Percentiles rank a stretch among this genome's conserved stretches.
Conservation (phyloP, 495 filamentous ascomycete species). For the Aspergillus olivimuriae region DNA sequence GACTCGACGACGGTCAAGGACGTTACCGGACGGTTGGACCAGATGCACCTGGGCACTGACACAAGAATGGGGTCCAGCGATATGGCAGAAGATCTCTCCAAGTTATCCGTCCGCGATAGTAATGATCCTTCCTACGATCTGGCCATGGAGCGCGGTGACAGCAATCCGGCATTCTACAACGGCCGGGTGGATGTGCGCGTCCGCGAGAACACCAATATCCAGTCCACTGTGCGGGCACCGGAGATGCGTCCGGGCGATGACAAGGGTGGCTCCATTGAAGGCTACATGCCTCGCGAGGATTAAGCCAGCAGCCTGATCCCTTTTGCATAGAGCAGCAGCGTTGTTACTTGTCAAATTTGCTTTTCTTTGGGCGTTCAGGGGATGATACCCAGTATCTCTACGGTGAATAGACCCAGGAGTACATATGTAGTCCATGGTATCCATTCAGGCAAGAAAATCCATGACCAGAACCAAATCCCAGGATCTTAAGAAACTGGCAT, state of each 20-base stretch:
- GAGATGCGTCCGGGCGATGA: slow-evolving; percentile 30
- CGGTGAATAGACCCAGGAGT: neutral
- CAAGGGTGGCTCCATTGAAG: slow-evolving; percentile 40
- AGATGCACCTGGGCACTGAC: slow-evolving; percentile 18
- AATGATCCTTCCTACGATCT: slow-evolving; percentile 28
- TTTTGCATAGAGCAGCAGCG: neutral
- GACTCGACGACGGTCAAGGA: slow-evolving; percentile 13
- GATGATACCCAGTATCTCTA: neutral
- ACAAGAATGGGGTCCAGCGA: slow-evolving; percentile 6
- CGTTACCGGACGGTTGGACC: slow-evolving; percentile 25
- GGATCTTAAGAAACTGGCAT: no score
- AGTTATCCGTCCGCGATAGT: slow-evolving; percentile 19
- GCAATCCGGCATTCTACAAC: slow-evolving; percentile 16
- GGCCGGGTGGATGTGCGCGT: slow-evolving; percentile 35
- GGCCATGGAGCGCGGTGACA: slow-evolving; percentile 44
- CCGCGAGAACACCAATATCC: slow-evolving; percentile 29
- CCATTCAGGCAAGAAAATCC: no score
- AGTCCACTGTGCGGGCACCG: slow-evolving; percentile 18
- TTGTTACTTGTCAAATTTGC: neutral
- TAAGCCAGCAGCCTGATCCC: no score
- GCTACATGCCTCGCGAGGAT: slow-evolving; percentile 33
- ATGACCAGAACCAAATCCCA: no score
- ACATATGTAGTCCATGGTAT: no score
- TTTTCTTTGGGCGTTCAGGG: neutral
- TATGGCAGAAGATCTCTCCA: slow-evolving; percentile 17